Evolutionary conservation across 2,329 filamentous ascomycete genomes (phyloP), one percentile per base, ranked within the genome.

Genomic region (Colletotrichum karsti): DNA sequence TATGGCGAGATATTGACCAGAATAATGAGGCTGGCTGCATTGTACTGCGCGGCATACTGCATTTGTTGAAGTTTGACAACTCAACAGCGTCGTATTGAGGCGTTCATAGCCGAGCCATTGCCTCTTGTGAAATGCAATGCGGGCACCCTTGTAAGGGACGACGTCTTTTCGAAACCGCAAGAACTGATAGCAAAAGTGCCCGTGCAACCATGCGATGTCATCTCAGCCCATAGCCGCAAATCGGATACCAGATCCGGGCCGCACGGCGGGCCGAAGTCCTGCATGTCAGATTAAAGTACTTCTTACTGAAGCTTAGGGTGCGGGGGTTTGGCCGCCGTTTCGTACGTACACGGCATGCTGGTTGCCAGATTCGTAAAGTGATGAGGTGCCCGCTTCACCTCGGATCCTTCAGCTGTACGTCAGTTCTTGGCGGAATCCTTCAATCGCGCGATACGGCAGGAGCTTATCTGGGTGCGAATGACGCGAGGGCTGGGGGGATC

Each of bases 111-210:
- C n/a, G n/a, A n/a, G n/a, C n/a, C n/a, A n/a, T n/a, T n/a, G n/a
- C n/a, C n/a, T 10, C 12, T 33, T 1, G n/a, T 10, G 5, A 50
- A 9, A 8, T 0, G 1, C 4, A 4, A 50, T 30, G 5, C 2
- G 8, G 15, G 3, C 5, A 26, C 0, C 5, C 4, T 9, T n/a
- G 8, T 5, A 50, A 22, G 22, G 26, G 28, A n/a, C 50, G 35
- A 24, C 7, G 28, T 37, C 18, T 53, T 10, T 5, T 6, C 12
- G 50, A 15, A 33, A 13, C 10, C n/a, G 35, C 6, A 22, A 33
- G 55, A 41, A 46, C 35, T 4, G 15, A 48, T 24, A 10, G 35
- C 58, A 54, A 62, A 62, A 42, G 58, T 62, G n/a, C 58, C 39
- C n/a, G 5, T 44, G 58, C 24, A 33, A 54, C 46, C n/a, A 42